A percentile compares a stretch with the other conserved stretches of the same genome.
Evolutionary conservation across 352 stramenopile species (phyloP).

Genomic region (Nothophytophthora sp.): DNA sequence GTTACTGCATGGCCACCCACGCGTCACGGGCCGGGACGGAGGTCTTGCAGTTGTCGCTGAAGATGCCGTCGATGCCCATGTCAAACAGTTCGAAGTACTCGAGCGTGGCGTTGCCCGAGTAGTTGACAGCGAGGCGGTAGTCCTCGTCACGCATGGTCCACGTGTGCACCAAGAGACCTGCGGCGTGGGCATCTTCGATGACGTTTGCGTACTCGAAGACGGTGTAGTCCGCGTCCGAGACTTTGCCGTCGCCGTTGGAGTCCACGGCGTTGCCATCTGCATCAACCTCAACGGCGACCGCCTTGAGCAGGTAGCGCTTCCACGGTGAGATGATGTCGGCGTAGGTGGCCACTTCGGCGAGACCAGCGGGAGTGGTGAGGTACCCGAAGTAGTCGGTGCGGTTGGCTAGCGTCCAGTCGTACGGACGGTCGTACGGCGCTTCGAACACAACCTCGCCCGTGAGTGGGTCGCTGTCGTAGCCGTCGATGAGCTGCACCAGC

Average conservation of each 20-base stretch:
- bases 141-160: conserved; percentile 72
- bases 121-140: conserved; percentile 62
- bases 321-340: conserved; percentile 72
- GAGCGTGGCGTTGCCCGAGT: conserved; percentile 53
- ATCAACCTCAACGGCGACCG: conserved; percentile 44
- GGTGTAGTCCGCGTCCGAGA: conserved; percentile 65
- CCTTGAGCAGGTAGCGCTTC: conserved; percentile 81
- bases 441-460: conserved; percentile 53
- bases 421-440: conserved; percentile 47
- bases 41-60: conserved; percentile 65
- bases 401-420: conserved; percentile 67
- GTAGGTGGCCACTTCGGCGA: conserved; percentile 70
- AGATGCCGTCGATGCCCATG: conserved; percentile 62
- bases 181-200: conserved; percentile 57
- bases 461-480: conserved; percentile 48
- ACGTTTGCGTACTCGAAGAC: conserved; percentile 39
- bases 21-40: conserved; percentile 39
- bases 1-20: conserved; percentile 34
- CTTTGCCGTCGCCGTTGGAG: conserved; percentile 60
- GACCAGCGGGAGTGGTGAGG: conserved; percentile 51
- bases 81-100: conserved; percentile 73
- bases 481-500: conserved; percentile 84
- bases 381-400: conserved; percentile 54
- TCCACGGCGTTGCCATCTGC: conserved; percentile 43
- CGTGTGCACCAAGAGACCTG: conserved; percentile 53